Evolutionary conservation across 495 filamentous ascomycete genomes (phyloP).

Genomic region (Durotheca rogersii): DNA sequence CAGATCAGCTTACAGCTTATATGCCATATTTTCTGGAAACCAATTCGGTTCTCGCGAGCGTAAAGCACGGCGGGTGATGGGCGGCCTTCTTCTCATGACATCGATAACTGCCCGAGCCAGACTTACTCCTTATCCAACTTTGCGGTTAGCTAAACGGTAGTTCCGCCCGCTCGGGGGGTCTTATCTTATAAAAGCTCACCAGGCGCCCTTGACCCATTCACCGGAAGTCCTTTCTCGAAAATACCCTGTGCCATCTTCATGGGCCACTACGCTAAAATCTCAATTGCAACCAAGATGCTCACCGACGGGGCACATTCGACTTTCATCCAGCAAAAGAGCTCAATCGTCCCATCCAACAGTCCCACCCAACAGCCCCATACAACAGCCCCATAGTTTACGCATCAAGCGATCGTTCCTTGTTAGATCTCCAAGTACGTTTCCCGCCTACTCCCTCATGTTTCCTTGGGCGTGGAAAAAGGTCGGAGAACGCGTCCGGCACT

Average conservation of each 20-base stretch:
- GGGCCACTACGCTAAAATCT: not conserved
- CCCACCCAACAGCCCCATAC: not conserved
- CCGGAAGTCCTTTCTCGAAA: too few relatives aligned
- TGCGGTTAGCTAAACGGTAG: not conserved
- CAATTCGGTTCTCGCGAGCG: too few relatives aligned
- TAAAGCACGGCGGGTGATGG: too few relatives aligned
- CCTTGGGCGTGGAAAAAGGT: not conserved
- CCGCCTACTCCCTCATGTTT: not conserved
- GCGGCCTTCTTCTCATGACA: too few relatives aligned
- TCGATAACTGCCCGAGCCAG: too few relatives aligned
- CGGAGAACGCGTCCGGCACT: slow-evolving; percentile 13
- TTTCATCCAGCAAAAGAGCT: not conserved
- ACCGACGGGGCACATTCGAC: not conserved
- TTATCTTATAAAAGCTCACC: slow-evolving; percentile 3
- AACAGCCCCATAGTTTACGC: not conserved
- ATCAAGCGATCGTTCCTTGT: not conserved
- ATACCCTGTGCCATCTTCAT: not conserved
- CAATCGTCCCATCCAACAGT: not conserved
- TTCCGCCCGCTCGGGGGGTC: not conserved
- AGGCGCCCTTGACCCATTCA: too few relatives aligned
- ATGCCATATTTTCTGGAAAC: too few relatives aligned
- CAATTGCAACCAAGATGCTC: not conserved
- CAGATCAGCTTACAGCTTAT: too few relatives aligned
- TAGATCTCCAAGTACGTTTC: not conserved
- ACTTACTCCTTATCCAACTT: too few relatives aligned